Conservation (phyloP, 768 basidiomycete species). For the Lentinula raphanica region DNA sequence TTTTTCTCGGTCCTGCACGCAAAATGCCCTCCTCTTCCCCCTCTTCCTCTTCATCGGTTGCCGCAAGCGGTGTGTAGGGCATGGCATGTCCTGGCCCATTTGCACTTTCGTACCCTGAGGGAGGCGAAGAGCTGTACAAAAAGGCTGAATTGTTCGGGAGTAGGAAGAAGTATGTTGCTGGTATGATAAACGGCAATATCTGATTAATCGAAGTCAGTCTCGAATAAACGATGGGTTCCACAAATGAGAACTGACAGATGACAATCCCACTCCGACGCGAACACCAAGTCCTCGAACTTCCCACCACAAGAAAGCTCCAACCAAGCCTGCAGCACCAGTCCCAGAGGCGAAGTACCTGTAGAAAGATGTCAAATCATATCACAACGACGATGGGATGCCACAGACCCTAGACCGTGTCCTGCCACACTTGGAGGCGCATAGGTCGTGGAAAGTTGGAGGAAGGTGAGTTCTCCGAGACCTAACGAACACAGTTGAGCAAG, state of each 20-base stretch:
- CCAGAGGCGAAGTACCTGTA: slow-evolving; percentile 86
- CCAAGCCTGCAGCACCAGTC: slow-evolving; percentile 90
- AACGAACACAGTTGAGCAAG: background rate
- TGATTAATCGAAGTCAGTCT: slow-evolving; percentile 22
- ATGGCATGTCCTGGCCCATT: slow-evolving; percentile 22
- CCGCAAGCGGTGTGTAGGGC: slow-evolving; percentile 42
- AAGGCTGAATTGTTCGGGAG: slow-evolving; percentile 61
- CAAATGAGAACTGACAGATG: slow-evolving; percentile 55
- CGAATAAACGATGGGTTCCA: background rate
- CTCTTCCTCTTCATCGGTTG: slow-evolving; percentile 32
- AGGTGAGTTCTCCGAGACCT: slow-evolving; percentile 94
- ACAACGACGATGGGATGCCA: background rate
- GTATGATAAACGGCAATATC: slow-evolving; percentile 80
- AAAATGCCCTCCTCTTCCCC: slow-evolving; percentile 38
- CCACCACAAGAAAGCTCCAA: slow-evolving; percentile 96
- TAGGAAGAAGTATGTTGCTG: slow-evolving; percentile 69
- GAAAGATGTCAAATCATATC: background rate
- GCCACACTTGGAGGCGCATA: slow-evolving; percentile 64
- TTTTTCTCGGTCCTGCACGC: slow-evolving; percentile 33
- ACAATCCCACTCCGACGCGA: slow-evolving; percentile 73
- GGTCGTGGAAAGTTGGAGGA: slow-evolving; percentile 86
- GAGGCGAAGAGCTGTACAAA: slow-evolving; percentile 30
- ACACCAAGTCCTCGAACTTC: slow-evolving; percentile 82
- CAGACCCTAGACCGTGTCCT: slow-evolving; percentile 78
- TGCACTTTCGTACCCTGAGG: slow-evolving; percentile 27